A percentile compares a stretch with the other conserved stretches of the same genome.
Evolutionary conservation across 2,329 filamentous ascomycete genomes (phyloP).

Genomic region (Colletotrichum acutatum): DNA sequence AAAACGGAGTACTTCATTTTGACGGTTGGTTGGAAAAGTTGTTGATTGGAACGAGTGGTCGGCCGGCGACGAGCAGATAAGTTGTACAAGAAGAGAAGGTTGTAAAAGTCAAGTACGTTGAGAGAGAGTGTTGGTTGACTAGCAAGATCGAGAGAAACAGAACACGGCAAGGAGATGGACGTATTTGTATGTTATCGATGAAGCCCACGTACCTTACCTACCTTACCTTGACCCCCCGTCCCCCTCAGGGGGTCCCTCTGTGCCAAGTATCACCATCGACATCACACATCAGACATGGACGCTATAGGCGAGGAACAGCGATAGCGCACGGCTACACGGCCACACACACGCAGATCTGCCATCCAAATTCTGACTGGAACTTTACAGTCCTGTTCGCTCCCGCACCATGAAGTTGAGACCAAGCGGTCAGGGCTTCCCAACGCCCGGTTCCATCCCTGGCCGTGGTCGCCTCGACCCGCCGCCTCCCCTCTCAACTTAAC

Average conservation of each 20-base stretch:
- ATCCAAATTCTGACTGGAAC: slow-evolving; percentile 27
- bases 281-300: slow-evolving; percentile 16
- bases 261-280: slow-evolving; percentile 33
- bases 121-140: slow-evolving; percentile 27
- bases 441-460: slow-evolving; percentile 27
- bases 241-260: background rate
- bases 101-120: slow-evolving; percentile 28
- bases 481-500: background rate
- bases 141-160: slow-evolving; percentile 23
- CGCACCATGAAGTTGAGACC: slow-evolving; percentile 20
- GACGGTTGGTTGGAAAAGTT: slow-evolving; percentile 42
- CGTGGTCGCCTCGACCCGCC: slow-evolving; percentile 12
- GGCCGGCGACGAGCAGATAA: slow-evolving; percentile 62
- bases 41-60: slow-evolving; percentile 51
- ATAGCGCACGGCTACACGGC: slow-evolving; percentile 13
- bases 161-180: slow-evolving; percentile 27
- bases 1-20: slow-evolving; percentile 66
- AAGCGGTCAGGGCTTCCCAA: slow-evolving; percentile 19
- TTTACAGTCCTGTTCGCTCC: background rate
- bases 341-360: slow-evolving; percentile 21
- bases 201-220: background rate
- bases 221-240: background rate
- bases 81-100: slow-evolving; percentile 43
- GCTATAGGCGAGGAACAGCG: slow-evolving; percentile 4
- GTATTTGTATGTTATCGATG: slow-evolving; percentile 42